Evolutionary conservation across 1,284 basidiomycete species (phyloP), one percentile per base, ranked within the genome.

Genomic region (Leccinum subrobustum): DNA sequence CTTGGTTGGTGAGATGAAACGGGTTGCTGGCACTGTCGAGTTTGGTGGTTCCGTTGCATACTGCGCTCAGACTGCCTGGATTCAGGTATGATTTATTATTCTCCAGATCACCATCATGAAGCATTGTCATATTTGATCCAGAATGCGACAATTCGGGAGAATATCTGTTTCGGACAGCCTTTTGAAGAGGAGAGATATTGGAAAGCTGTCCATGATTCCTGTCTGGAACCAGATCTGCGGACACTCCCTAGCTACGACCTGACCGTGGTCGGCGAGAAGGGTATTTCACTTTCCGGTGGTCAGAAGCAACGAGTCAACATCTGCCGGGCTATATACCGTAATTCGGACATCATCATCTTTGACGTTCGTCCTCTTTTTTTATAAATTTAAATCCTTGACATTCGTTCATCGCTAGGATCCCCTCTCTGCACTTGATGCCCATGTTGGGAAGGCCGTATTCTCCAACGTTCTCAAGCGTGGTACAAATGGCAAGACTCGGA

Each of bases 251-350:
- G 84, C 58, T 87, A 88, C 3, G 89, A 97, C 69, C 70, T 89
- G 63, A 96, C 95, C 0, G 92, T 95, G 73, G 95, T 96, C 55
- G 94, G 94, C n/a, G 93, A 95, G 75, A 92, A 88, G 79, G 89
- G 89, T n/a, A 90, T 94, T 56, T 89, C 87, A 14, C 81, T 93
- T 8, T 91, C 88, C 47, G 92, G 94, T 7, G 92, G 92, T 2
- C 91, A 93, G 73, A 95, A 89, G 67, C 89, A 91, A 69, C 83
- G 91, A 16, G 67, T 88, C 61, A 89, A 88, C 67, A 89, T 95
- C 59, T 92, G 90, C 50, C 86, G 95, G 57, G 88, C 92, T 0
- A 87, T 96, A 61, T 97, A 96, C 77, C 91, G 85, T 68, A 80
- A 91, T 64, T 87, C 91, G 0, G 92, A 94, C 60, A 89, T 96